These are phyloP conservation scores for Prunus mume DNA, from an alignment of 306 rosid genomes.

Conservation along the genomic window DNA sequence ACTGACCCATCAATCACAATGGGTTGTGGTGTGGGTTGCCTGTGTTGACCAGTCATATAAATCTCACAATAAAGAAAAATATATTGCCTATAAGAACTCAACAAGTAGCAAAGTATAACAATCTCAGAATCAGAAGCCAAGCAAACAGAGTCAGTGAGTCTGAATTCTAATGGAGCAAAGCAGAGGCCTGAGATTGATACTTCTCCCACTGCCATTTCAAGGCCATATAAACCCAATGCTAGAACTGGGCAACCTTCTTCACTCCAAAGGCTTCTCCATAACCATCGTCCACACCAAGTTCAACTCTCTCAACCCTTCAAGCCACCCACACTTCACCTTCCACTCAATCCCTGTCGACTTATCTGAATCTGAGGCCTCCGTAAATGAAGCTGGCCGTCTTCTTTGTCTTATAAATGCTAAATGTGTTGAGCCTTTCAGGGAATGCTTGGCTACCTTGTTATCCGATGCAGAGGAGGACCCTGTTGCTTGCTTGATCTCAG, in stretches of 20 bases:
- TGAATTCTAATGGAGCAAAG: slow-evolving; percentile 17
- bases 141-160: too few relatives aligned
- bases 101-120: neutral
- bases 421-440: slow-evolving; percentile 24
- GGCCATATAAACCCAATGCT: slow-evolving; percentile 60
- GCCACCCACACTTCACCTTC: slow-evolving; percentile 21
- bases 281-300: slow-evolving; percentile 24
- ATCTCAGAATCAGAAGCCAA: too few relatives aligned
- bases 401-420: slow-evolving; percentile 7
- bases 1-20: too few relatives aligned
- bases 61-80: too few relatives aligned
- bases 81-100: neutral
- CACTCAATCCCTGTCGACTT: slow-evolving; percentile 10
- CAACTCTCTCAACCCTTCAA: slow-evolving; percentile 23
- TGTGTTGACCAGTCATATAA: too few relatives aligned
- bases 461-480: slow-evolving; percentile 11
- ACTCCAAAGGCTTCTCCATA: slow-evolving; percentile 41
- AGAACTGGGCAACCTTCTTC: slow-evolving; percentile 47
- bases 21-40: too few relatives aligned
- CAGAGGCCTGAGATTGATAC: slow-evolving; percentile 32
- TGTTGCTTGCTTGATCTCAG: slow-evolving; percentile 46
- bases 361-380: neutral
- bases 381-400: neutral
- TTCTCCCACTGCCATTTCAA: slow-evolving; percentile 45
- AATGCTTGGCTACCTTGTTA: slow-evolving; percentile 29